Conservation (phyloP, 345 rosid species). For the Acer negundo region DNA sequence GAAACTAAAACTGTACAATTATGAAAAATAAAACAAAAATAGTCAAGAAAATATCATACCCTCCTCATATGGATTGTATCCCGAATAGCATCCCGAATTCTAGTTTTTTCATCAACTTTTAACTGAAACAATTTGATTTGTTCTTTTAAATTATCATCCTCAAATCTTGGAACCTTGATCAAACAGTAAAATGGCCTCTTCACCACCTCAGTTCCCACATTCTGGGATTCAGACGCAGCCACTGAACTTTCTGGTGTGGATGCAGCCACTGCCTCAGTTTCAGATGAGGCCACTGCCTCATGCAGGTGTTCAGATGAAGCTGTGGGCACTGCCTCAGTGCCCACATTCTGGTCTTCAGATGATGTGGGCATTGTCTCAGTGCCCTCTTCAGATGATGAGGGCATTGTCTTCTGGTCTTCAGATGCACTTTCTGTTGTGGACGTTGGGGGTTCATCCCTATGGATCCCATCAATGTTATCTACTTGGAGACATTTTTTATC, state of each 20-base stretch:
- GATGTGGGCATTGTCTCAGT: too few relatives aligned
- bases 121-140: conserved; percentile 55
- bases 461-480: conserved; percentile 26
- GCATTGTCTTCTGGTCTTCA: neutral
- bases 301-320: too few relatives aligned
- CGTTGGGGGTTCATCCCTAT: conserved; percentile 20
- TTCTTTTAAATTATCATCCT: conserved; percentile 50
- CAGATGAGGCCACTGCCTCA: too few relatives aligned
- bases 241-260: conserved; percentile 34
- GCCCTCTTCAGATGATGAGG: too few relatives aligned
- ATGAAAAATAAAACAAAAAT: neutral
- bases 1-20: neutral
- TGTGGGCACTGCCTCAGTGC: too few relatives aligned
- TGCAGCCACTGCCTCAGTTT: too few relatives aligned
- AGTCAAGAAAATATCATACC: conserved; percentile 38
- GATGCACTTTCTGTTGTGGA: conserved; percentile 29
- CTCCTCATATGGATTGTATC: conserved; percentile 47
- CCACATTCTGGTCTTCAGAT: too few relatives aligned
- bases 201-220: conserved; percentile 27
- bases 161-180: conserved; percentile 65
- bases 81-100: conserved; percentile 60
- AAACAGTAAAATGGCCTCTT: conserved; percentile 54
- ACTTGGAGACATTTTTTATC: conserved; percentile 21
- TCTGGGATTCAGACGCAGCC: neutral
- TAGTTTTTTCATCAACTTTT: conserved; percentile 63